Evolutionary conservation across 1,284 basidiomycete genomes (phyloP).

Genomic region (Lentinula novae-zelandiae): DNA sequence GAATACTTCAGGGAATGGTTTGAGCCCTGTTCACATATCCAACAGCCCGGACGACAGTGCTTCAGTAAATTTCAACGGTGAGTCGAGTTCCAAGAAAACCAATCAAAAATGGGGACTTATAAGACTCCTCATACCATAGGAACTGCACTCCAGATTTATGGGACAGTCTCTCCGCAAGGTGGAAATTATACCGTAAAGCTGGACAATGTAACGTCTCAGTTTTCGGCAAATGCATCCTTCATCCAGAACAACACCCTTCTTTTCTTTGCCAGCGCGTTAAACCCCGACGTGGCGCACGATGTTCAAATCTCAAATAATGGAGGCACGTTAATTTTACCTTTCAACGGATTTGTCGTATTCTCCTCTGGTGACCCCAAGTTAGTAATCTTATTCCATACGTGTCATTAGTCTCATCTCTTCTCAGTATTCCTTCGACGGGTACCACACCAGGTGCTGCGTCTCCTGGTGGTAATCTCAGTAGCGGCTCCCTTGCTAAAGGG

Average conservation of each 20-base stretch:
- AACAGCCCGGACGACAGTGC: slow-evolving; percentile 43
- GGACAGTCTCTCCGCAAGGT: slow-evolving; percentile 27
- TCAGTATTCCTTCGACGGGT: slow-evolving; percentile 3
- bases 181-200: slow-evolving; percentile 37
- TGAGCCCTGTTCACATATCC: slow-evolving; percentile 41
- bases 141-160: slow-evolving; percentile 53
- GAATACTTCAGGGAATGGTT: slow-evolving; percentile 19
- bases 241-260: slow-evolving; percentile 47
- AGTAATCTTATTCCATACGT: slow-evolving; percentile 17
- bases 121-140: slow-evolving; percentile 36
- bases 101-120: slow-evolving; percentile 2
- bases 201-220: slow-evolving; percentile 40
- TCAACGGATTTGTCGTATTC: slow-evolving; percentile 30
- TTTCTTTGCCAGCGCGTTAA: slow-evolving; percentile 60
- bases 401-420: not conserved
- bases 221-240: slow-evolving; percentile 52
- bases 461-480: slow-evolving; percentile 7
- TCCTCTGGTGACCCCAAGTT: slow-evolving; percentile 31
- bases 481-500: slow-evolving; percentile 34
- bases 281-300: slow-evolving; percentile 43
- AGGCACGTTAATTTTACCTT: slow-evolving; percentile 33
- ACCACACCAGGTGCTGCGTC: slow-evolving; percentile 15
- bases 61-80: slow-evolving; percentile 44
- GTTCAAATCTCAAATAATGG: slow-evolving; percentile 56
- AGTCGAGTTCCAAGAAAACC: slow-evolving; percentile 1